phyloP scores from a whole-genome alignment of 495 filamentous ascomycete genomes.

The Diplogelasinospora grovesii region DNA sequence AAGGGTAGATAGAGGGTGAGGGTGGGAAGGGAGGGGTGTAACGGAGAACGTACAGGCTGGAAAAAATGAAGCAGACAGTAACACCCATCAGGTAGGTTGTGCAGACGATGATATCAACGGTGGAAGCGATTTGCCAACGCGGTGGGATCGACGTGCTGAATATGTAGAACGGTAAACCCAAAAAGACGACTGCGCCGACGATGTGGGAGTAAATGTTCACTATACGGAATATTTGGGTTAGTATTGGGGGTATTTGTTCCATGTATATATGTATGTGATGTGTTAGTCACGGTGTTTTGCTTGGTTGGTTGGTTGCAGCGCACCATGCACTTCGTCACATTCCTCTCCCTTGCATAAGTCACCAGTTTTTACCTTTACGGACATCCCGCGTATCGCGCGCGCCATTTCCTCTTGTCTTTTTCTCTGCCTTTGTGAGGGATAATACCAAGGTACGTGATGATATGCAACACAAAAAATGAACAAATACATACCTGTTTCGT shows the following conservation, averaged over 20 bases:
- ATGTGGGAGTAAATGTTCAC: constrained; percentile 50
- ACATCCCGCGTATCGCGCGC: too few species aligned
- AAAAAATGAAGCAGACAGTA: constrained; percentile 45
- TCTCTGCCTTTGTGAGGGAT: too few species aligned
- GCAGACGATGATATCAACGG: constrained; percentile 38
- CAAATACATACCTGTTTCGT: constrained; percentile 32
- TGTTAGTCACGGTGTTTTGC: too few species aligned
- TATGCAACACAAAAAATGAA: not conserved
- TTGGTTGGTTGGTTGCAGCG: too few species aligned
- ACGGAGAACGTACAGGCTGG: constrained; percentile 8
- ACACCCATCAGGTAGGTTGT: constrained; percentile 44
- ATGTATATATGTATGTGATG: too few species aligned
- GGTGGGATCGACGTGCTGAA: constrained; percentile 27
- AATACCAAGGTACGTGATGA: too few species aligned
- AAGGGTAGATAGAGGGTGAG: not conserved
- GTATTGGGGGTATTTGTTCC: not conserved
- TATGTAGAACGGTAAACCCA: constrained; percentile 30
- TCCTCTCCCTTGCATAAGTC: too few species aligned
- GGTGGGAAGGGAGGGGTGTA: constrained; percentile 23
- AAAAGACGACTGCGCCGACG: constrained; percentile 41
- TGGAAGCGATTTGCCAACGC: constrained; percentile 23
- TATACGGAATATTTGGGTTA: constrained; percentile 6
- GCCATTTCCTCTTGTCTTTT: too few species aligned
- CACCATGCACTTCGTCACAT: too few species aligned
- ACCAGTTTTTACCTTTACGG: too few species aligned